Conservation (phyloP, 2,329 filamentous ascomycete species). For the Aspergillus sp. region DNA sequence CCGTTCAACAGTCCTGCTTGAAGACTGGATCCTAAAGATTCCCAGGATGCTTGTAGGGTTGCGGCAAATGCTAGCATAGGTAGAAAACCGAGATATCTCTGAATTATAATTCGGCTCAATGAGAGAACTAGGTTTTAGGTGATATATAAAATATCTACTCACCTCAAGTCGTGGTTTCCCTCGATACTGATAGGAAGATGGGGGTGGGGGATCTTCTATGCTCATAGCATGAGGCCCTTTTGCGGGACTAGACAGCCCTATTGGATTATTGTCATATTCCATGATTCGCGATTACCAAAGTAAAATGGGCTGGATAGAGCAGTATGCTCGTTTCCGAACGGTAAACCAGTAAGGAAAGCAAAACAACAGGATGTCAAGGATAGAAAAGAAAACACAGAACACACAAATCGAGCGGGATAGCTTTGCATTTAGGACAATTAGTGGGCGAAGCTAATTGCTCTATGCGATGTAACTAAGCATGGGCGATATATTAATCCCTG, state of each 20-base stretch:
- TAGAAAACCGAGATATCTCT: conserved; percentile 31
- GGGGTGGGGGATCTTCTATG: background rate
- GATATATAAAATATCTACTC: background rate
- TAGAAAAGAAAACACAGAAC: too few relatives aligned
- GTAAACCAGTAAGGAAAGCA: too few relatives aligned
- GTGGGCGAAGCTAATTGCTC: background rate
- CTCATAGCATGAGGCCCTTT: background rate
- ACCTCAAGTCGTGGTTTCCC: conserved; percentile 7
- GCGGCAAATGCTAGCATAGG: conserved; percentile 37
- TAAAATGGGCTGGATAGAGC: too few relatives aligned
- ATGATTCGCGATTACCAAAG: background rate
- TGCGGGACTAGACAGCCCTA: background rate
- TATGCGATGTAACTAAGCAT: background rate
- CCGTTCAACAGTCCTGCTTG: conserved; percentile 23
- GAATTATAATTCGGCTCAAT: background rate
- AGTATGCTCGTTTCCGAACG: background rate
- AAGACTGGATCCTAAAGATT: conserved; percentile 22
- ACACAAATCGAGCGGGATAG: background rate
- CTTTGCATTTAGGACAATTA: background rate
- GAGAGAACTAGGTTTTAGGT: fast-evolving
- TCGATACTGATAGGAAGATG: background rate
- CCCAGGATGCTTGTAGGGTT: conserved; percentile 39
- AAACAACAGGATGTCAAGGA: too few relatives aligned
- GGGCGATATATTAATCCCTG: background rate
- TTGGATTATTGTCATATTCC: background rate